Evolutionary conservation across 495 filamentous ascomycete genomes (phyloP).

Genomic region (Hypoxylon crocopeplum): DNA sequence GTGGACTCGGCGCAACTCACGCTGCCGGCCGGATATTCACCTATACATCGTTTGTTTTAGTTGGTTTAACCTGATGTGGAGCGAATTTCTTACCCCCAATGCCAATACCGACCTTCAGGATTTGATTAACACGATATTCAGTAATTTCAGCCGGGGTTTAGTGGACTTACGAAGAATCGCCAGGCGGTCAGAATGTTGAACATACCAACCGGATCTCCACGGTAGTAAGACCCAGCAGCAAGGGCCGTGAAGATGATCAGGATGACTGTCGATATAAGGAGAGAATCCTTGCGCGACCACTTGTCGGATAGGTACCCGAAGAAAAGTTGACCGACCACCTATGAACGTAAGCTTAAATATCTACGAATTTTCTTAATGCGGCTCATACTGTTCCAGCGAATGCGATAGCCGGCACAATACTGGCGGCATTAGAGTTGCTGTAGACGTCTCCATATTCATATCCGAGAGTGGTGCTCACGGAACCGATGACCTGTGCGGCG

Average conservation of each 20-base stretch:
- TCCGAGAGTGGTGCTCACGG: conserved; percentile 73
- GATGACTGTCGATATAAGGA: conserved; percentile 81
- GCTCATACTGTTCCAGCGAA: conserved; percentile 77
- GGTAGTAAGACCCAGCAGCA: conserved; percentile 74
- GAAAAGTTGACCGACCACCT: conserved; percentile 75
- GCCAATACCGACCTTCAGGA: conserved; percentile 56
- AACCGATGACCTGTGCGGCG: conserved; percentile 73
- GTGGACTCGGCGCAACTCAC: conserved; percentile 85
- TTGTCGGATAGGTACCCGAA: conserved; percentile 86
- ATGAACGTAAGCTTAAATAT: conserved; percentile 9
- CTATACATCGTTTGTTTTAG: conserved; percentile 64
- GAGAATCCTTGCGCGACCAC: conserved; percentile 81
- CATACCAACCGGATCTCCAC: conserved; percentile 69
- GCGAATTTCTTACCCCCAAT: conserved; percentile 76
- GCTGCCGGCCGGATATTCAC: conserved; percentile 90
- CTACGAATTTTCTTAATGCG: background rate
- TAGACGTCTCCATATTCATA: conserved; percentile 70
- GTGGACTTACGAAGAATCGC: conserved; percentile 74
- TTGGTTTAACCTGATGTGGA: conserved; percentile 69
- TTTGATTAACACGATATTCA: conserved; percentile 1
- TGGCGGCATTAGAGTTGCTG: conserved; percentile 66
- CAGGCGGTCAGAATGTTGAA: conserved; percentile 85
- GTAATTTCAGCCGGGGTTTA: background rate
- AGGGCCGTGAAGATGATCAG: conserved; percentile 86
- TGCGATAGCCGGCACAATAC: conserved; percentile 77